Evolutionary conservation across 2,329 filamentous ascomycete species (phyloP).

Genomic region (Penicillium sp.): DNA sequence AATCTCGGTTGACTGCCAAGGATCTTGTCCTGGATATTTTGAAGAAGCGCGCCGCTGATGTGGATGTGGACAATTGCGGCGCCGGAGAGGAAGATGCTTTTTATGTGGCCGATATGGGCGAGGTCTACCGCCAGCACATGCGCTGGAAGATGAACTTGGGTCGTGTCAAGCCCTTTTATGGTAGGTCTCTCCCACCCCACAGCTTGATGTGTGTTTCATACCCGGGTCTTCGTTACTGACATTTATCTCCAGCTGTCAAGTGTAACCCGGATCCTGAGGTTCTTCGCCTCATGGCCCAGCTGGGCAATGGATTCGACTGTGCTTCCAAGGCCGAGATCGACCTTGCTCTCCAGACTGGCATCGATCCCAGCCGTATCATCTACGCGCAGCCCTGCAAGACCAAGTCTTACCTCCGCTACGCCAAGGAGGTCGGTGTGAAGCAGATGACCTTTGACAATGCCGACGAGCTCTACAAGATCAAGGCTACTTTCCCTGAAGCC

Average conservation of each 20-base stretch:
- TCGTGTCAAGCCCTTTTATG: constrained; percentile 95
- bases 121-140: constrained; percentile 97
- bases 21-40: constrained; percentile 84
- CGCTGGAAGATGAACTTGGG: constrained; percentile 95
- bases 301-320: constrained; percentile 97
- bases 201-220: neutral
- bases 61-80: constrained; percentile 86
- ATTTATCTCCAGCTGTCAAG: constrained; percentile 74
- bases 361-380: constrained; percentile 90
- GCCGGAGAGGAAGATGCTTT: constrained; percentile 96
- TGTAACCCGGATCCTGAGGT: constrained; percentile 95
- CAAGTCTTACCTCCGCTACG: constrained; percentile 94
- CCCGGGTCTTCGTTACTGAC: neutral
- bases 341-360: constrained; percentile 79
- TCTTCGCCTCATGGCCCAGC: constrained; percentile 79
- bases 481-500: constrained; percentile 84
- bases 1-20: constrained; percentile 63
- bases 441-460: constrained; percentile 99
- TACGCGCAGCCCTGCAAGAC: constrained; percentile 99
- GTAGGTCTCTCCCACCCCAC: constrained; percentile 54
- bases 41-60: constrained; percentile 78
- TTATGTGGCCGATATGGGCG: constrained; percentile 96
- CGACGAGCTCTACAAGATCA: constrained; percentile 97
- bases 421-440: constrained; percentile 80
- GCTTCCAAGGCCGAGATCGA: constrained; percentile 98